These are phyloP conservation scores for Eucalyptus virginea DNA, from an alignment of 345 rosid genomes.

Conservation along the genomic window DNA sequence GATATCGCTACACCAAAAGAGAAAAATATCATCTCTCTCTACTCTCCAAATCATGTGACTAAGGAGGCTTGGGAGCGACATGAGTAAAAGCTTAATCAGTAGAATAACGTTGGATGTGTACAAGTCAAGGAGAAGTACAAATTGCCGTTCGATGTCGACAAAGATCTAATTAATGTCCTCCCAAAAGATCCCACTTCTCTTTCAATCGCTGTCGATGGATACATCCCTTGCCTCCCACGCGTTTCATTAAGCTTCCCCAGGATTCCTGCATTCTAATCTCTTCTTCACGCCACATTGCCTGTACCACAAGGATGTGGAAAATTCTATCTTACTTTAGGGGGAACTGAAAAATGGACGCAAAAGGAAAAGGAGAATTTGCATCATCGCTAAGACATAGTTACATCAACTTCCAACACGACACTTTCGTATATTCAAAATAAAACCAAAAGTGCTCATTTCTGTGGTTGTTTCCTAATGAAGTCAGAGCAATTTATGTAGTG, in stretches of 20 bases:
- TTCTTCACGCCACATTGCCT: neutral
- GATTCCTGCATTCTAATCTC: neutral
- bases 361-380: neutral
- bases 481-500: neutral
- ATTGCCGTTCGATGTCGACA: neutral
- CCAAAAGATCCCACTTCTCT: neutral
- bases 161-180: neutral
- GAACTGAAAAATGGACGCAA: neutral
- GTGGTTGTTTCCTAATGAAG: neutral
- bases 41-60: neutral
- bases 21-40: neutral
- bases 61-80: neutral
- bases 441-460: neutral
- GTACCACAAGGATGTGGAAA: neutral
- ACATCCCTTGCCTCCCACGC: neutral
- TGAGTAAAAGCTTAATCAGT: neutral
- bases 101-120: neutral
- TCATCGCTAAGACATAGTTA: neutral
- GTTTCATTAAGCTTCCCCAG: neutral
- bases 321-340: neutral
- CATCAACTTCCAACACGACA: neutral
- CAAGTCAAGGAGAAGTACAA: neutral
- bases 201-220: neutral
- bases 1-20: neutral
- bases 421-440: neutral